A percentile compares a stretch with the other conserved stretches of the same genome.
These are phyloP conservation scores for Mychonastes homosphaera DNA, from an alignment of 139 green algal species.

Conservation along the genomic window DNA sequence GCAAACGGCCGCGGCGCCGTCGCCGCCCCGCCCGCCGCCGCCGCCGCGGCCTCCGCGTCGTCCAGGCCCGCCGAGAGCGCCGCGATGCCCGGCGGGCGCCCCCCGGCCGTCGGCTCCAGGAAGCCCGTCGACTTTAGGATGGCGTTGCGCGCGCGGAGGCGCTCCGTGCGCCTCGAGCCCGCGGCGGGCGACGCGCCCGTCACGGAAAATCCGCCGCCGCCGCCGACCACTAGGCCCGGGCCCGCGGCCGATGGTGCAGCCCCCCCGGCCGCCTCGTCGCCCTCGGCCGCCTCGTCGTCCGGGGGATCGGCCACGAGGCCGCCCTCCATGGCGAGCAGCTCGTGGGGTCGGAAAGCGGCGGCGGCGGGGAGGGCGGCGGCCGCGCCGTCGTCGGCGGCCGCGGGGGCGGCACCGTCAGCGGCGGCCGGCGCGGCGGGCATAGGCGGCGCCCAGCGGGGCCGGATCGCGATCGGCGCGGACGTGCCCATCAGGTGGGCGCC, in stretches of 20 bases:
- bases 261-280: background rate
- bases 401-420: background rate
- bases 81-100: too few relatives aligned
- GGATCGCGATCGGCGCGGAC: slow-evolving; percentile 21
- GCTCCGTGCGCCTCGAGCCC: slow-evolving; percentile 26
- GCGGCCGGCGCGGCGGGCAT: background rate
- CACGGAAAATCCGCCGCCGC: background rate
- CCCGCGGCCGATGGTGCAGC: background rate
- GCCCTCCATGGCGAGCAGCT: slow-evolving; percentile 22
- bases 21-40: background rate
- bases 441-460: background rate
- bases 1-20: too few relatives aligned
- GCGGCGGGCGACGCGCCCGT: slow-evolving; percentile 17
- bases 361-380: background rate
- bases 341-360: slow-evolving; percentile 26
- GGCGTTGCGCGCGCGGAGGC: slow-evolving; percentile 28
- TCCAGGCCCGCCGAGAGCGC: background rate
- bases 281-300: background rate
- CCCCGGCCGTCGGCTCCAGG: slow-evolving; percentile 24
- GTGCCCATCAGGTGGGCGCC: slow-evolving; percentile 10
- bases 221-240: background rate
- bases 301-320: slow-evolving; percentile 24
- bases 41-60: background rate
- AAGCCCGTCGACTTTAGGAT: slow-evolving; percentile 36
- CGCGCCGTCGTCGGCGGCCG: background rate